These are phyloP conservation scores for Talaromyces sp. DNA, from an alignment of 2,329 filamentous ascomycete species.

Conservation along the genomic window DNA sequence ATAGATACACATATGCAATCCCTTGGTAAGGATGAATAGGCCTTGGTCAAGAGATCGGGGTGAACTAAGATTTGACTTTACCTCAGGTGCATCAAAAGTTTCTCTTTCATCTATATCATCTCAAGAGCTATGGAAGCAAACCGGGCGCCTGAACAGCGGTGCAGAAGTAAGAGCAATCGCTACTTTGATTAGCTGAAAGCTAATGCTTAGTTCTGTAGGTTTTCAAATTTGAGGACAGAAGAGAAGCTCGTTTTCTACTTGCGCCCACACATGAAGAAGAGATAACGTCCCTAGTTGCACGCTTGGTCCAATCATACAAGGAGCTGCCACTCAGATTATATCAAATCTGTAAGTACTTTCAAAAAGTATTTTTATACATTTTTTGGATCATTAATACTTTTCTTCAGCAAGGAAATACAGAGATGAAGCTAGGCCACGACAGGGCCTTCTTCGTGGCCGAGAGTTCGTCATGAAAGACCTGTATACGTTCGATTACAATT, in stretches of 20 bases:
- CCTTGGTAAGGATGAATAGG: constrained; percentile 53
- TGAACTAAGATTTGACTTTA: constrained; percentile 12
- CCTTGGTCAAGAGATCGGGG: constrained; percentile 19
- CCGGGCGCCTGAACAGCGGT: constrained; percentile 72
- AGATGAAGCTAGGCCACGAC: constrained; percentile 83
- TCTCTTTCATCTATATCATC: constrained; percentile 83
- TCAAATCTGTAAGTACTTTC: constrained; percentile 66
- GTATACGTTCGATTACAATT: constrained; percentile 82
- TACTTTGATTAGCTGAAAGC: constrained; percentile 13
- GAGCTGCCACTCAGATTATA: constrained; percentile 83
- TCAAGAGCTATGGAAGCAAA: constrained; percentile 76
- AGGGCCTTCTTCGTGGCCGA: constrained; percentile 79
- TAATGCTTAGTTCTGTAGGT: constrained; percentile 51
- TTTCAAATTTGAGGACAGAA: constrained; percentile 77
- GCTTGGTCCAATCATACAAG: constrained; percentile 75
- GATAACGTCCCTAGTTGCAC: constrained; percentile 76
- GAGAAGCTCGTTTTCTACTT: constrained; percentile 69
- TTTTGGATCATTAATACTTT: background rate
- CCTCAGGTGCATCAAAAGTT: constrained; percentile 69
- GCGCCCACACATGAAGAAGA: constrained; percentile 97
- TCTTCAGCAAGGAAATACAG: constrained; percentile 78
- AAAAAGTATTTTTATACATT: background rate
- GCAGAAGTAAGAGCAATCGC: constrained; percentile 61
- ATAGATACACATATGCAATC: constrained; percentile 86
- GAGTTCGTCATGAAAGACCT: constrained; percentile 99